phyloP scores from a whole-genome alignment of 257 asterid species.

The Lycium ferocissimum region DNA sequence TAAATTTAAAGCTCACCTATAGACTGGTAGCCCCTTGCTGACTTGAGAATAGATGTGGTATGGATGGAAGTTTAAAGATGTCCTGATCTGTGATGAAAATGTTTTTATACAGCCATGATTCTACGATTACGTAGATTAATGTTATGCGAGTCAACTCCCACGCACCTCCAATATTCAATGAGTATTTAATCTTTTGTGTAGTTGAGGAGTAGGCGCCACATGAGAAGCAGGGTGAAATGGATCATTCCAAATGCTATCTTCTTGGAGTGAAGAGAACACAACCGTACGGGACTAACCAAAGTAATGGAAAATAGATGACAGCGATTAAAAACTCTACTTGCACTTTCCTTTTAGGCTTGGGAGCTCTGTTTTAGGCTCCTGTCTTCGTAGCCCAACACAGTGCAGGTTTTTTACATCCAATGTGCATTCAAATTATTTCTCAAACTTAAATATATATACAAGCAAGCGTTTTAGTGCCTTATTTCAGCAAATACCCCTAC shows the following conservation, averaged over 20 bases:
- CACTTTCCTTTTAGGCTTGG: background rate
- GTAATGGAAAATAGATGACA: background rate
- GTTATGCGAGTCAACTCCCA: too few species aligned
- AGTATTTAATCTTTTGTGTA: background rate
- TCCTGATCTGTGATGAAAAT: too few species aligned
- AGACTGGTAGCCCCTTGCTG: too few species aligned
- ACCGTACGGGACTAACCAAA: background rate
- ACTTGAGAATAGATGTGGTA: too few species aligned
- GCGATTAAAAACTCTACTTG: background rate
- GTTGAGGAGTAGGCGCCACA: background rate
- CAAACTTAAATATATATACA: conserved; percentile 10
- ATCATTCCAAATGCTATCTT: background rate
- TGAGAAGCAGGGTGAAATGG: background rate
- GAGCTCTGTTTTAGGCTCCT: background rate
- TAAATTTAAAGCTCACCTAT: too few species aligned
- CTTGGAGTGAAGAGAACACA: background rate
- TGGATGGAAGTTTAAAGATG: too few species aligned
- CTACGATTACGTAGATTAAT: too few species aligned
- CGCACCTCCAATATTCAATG: too few species aligned
- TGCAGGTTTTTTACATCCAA: background rate
- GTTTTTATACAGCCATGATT: too few species aligned
- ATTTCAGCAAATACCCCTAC: background rate
- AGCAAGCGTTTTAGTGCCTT: background rate
- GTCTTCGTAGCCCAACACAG: background rate
- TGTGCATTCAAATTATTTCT: background rate